These are phyloP conservation scores for Kuraishia ogatae DNA, from an alignment of 805 yeast genomes.

Conservation along the genomic window DNA sequence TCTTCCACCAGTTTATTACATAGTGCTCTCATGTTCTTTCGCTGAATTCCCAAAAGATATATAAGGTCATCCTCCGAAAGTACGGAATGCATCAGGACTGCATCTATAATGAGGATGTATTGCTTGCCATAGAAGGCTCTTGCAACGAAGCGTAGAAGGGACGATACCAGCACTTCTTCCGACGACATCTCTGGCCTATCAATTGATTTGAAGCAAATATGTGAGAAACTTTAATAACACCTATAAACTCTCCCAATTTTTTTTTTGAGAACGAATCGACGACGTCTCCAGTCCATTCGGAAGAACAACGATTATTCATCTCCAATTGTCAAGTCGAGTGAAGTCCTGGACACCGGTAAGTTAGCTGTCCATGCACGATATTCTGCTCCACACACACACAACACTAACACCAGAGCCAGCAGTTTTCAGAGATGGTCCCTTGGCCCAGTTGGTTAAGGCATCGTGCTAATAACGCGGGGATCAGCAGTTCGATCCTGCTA, in stretches of 20 bases:
- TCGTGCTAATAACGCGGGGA: constrained; percentile 42
- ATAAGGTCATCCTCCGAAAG: constrained; percentile 88
- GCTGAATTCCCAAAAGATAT: constrained; percentile 70
- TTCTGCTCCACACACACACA: background rate
- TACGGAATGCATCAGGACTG: constrained; percentile 79
- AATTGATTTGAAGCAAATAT: too few relatives aligned
- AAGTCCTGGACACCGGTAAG: too few relatives aligned
- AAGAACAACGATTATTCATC: too few relatives aligned
- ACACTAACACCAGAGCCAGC: background rate
- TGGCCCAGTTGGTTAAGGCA: constrained; percentile 39
- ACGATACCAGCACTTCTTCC: constrained; percentile 8
- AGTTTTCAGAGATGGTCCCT: constrained; percentile 14
- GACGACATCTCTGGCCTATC: too few relatives aligned
- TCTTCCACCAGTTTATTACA: constrained; percentile 82
- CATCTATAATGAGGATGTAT: constrained; percentile 81
- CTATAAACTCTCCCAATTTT: too few relatives aligned
- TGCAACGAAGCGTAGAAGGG: constrained; percentile 67
- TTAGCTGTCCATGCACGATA: background rate
- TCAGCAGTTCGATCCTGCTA: constrained; percentile 87
- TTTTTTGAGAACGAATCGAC: too few relatives aligned
- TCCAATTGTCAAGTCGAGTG: too few relatives aligned
- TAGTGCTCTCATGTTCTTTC: constrained; percentile 77
- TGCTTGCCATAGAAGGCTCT: constrained; percentile 83
- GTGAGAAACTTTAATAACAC: background rate
- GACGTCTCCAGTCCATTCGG: too few relatives aligned